phyloP scores from a whole-genome alignment of 2,329 filamentous ascomycete species.

The Stachybotrys elegans region DNA sequence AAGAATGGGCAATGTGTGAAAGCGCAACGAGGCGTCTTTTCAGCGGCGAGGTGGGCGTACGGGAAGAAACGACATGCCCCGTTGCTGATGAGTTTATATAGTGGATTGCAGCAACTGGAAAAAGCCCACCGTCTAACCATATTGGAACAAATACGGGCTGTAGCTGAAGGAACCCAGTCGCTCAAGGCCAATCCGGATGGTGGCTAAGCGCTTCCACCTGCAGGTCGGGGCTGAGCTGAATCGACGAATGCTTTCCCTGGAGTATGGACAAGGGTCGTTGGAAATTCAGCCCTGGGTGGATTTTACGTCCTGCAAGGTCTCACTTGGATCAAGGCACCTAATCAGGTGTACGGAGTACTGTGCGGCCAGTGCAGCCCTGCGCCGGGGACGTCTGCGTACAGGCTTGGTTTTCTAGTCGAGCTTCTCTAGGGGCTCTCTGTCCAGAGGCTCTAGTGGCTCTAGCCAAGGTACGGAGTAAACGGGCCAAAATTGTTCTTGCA shows the following conservation, averaged over 20 bases:
- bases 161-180: background rate
- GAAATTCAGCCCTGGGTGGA: background rate
- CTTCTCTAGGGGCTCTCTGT: too few species aligned
- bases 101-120: background rate
- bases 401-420: too few species aligned
- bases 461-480: too few species aligned
- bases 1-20: background rate
- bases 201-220: background rate
- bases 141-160: background rate
- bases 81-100: background rate
- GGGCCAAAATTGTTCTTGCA: too few species aligned
- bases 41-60: background rate
- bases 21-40: background rate
- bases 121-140: background rate
- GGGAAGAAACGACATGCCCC: background rate
- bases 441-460: too few species aligned
- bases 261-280: background rate
- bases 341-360: background rate
- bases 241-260: background rate
- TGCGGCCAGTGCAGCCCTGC: background rate
- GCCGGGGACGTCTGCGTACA: background rate
- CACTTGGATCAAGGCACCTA: background rate
- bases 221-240: background rate
- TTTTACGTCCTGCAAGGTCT: background rate
- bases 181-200: background rate